Percentiles rank a stretch among this genome's conserved stretches.
Evolutionary conservation across 192 early-diverging fungal species (phyloP).

Genomic region (Coemansia sp.): DNA sequence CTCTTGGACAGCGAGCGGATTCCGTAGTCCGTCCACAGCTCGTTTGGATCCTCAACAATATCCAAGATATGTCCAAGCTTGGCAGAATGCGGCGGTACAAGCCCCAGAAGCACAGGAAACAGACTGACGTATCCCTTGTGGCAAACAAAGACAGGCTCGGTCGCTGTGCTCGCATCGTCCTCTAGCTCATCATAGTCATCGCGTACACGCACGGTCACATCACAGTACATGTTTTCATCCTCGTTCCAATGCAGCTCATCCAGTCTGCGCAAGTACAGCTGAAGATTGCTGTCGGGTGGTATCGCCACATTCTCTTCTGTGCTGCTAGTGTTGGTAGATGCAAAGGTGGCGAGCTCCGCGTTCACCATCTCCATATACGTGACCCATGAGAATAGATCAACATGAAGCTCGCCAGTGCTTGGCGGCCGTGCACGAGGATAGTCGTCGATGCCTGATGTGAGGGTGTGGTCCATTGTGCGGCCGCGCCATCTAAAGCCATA

Average conservation of each 20-base stretch:
- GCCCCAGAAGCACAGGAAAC: slow-evolving; percentile 76
- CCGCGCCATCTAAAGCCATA: slow-evolving; percentile 92
- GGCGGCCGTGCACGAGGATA: slow-evolving; percentile 82
- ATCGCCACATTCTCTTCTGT: not conserved
- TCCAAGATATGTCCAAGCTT: slow-evolving; percentile 74
- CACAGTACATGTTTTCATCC: slow-evolving; percentile 46
- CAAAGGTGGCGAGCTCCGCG: slow-evolving; percentile 15
- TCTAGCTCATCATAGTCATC: slow-evolving; percentile 50
- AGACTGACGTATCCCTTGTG: slow-evolving; percentile 63
- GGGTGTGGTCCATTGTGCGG: slow-evolving; percentile 74
- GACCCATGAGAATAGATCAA: slow-evolving; percentile 41
- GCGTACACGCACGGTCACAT: slow-evolving; percentile 25
- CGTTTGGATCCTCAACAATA: slow-evolving; percentile 70
- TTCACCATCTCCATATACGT: slow-evolving; percentile 30
- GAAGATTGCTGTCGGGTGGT: slow-evolving; percentile 9
- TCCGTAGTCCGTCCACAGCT: slow-evolving; percentile 83
- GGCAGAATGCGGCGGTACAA: slow-evolving; percentile 67
- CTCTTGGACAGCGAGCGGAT: slow-evolving; percentile 65
- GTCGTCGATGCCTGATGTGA: slow-evolving; percentile 93
- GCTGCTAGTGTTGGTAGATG: not conserved
- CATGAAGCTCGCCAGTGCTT: slow-evolving; percentile 50
- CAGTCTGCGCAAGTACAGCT: slow-evolving; percentile 19
- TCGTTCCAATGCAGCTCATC: slow-evolving; percentile 46
- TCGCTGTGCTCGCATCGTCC: slow-evolving; percentile 23
- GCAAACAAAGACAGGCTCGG: slow-evolving; percentile 45